These are phyloP conservation scores for Pulicaria dysenterica DNA, from an alignment of 129 eudicot species.

Conservation along the genomic window DNA sequence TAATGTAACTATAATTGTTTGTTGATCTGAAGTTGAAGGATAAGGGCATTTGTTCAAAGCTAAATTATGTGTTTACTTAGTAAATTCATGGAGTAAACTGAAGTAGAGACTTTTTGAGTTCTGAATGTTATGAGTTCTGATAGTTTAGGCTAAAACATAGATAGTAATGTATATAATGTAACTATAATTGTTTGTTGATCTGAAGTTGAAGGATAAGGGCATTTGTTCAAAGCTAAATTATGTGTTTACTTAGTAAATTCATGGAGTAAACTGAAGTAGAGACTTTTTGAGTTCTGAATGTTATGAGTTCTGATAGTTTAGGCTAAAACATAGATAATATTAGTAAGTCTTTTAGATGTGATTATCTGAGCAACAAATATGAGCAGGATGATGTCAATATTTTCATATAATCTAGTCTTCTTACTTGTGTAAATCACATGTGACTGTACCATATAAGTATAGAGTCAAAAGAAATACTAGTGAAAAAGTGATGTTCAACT, in stretches of 20 bases:
- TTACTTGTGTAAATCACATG: background rate
- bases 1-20: conserved; percentile 15
- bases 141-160: conserved; percentile 1
- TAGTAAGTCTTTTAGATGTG: background rate
- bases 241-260: conserved; percentile 2
- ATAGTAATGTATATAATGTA: conserved; percentile 8
- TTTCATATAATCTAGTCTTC: background rate
- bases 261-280: conserved; percentile 3
- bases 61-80: background rate
- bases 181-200: conserved; percentile 16
- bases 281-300: conserved; percentile 1
- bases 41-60: conserved; percentile 9
- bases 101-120: background rate
- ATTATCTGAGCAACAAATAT: background rate
- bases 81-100: conserved; percentile 9
- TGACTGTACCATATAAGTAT: conserved; percentile 1
- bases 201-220: conserved; percentile 14
- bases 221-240: conserved; percentile 1
- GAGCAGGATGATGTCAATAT: conserved; percentile 9
- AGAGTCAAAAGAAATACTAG: background rate
- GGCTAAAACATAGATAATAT: background rate
- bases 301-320: conserved; percentile 18
- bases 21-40: conserved; percentile 14
- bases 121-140: no score
- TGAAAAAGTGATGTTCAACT: background rate